Evolutionary conservation across 2,329 filamentous ascomycete genomes (phyloP).

Genomic region (Phaeomoniella chlamydospora): DNA sequence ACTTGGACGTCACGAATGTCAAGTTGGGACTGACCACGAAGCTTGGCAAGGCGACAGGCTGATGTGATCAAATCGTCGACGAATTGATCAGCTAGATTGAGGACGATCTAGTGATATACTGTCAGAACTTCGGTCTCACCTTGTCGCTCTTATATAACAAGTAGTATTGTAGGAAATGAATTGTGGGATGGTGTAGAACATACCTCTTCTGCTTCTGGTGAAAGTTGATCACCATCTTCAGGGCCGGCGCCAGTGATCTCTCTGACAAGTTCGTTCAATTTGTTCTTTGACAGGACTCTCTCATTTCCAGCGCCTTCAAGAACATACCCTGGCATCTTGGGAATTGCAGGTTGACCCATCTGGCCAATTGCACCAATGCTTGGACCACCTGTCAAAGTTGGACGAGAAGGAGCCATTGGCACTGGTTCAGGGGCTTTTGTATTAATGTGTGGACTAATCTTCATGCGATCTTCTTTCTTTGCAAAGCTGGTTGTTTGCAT

Average conservation of each 20-base stretch:
- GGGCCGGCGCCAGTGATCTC: conserved; percentile 72
- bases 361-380: conserved; percentile 64
- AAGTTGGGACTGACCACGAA: conserved; percentile 76
- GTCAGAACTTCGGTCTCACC: background rate
- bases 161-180: conserved; percentile 3
- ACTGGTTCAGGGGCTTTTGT: conserved; percentile 61
- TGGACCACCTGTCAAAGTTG: conserved; percentile 68
- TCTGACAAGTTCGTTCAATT: conserved; percentile 84
- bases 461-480: conserved; percentile 49
- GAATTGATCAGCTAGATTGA: conserved; percentile 84
- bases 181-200: conserved; percentile 15
- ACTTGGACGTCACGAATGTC: conserved; percentile 80
- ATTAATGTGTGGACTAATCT: conserved; percentile 69
- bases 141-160: conserved; percentile 2
- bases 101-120: conserved; percentile 50
- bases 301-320: conserved; percentile 77
- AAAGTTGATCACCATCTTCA: conserved; percentile 60
- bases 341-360: conserved; percentile 73
- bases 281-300: conserved; percentile 92
- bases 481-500: conserved; percentile 24
- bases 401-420: conserved; percentile 54
- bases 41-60: conserved; percentile 83
- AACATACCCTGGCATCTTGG: conserved; percentile 68
- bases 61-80: conserved; percentile 79
- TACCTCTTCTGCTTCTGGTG: conserved; percentile 93